Base-by-base conservation (phyloP, 768 basidiomycete species). In the Serpula lacrymans region DNA sequence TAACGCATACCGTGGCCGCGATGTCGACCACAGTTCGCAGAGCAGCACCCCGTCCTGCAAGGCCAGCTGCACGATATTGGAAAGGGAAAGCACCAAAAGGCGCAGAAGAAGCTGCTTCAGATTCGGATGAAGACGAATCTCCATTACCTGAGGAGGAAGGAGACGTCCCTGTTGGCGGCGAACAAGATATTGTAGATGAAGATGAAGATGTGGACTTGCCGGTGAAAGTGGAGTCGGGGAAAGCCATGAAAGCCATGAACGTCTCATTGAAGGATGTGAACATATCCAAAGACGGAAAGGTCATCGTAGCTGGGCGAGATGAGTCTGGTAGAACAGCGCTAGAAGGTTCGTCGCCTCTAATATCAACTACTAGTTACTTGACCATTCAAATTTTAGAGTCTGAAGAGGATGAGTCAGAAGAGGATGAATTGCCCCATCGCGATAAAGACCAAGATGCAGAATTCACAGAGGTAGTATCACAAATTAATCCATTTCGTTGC, bases 51-150 rank as follows among this genome's bases (percentile, higher is more conserved):
- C 79, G 88, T n/a, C 73, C 81, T 6, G 75, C 88, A n/a, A 70
- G 74, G 37, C 88, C 92, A 4, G 89, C 79, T 2, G 84, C 78
- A 5, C 84, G 92, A 3, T 94, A 95, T 62, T 88, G 89, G 82
- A 87, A 86, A 51, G 92, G 92, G 41, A 89, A 90, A 51, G 88
- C 81, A 1, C 90, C 90, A 1, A 90, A 88, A 60, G 87, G 86
- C 33, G 72, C 66, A 24, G 67, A 65, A 2, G 78, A 78, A 18
- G 62, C 65, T 28, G 67, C 75, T 16, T 83, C 84, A 5, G 84
- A 86, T 49, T 82, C 80, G 3, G 83, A 83, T 31, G 74, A 76
- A 34, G 75, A 80, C 45, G 78, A 75, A 1, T 69, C 64, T 23
- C 54, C 60, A 32, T 53, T 57, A 32, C 62, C 65, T 16, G 72